phyloP scores from a whole-genome alignment of 768 basidiomycete genomes.

The Lactarius quietus region DNA sequence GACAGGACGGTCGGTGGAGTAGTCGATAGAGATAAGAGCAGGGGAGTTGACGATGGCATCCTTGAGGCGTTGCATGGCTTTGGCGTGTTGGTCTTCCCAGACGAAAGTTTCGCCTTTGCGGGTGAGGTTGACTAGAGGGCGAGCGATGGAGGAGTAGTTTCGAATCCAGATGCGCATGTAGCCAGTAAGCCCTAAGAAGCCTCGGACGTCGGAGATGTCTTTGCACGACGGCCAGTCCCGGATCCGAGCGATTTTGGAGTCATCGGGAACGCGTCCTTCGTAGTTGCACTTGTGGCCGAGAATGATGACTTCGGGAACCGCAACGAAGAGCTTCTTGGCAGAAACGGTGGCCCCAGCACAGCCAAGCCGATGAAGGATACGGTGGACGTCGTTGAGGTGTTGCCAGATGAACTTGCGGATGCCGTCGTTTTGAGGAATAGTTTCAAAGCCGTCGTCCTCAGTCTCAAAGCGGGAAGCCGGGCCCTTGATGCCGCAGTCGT shows the following conservation, averaged over 20 bases:
- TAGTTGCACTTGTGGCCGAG: slow-evolving; percentile 36
- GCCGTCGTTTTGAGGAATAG: neutral
- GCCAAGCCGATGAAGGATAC: neutral
- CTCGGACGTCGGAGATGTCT: slow-evolving; percentile 28
- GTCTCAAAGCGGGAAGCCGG: too few relatives aligned
- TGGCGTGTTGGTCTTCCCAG: too few relatives aligned
- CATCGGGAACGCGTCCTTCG: slow-evolving; percentile 34
- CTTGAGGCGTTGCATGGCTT: too few relatives aligned
- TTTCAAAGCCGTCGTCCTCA: neutral
- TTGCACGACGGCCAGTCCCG: slow-evolving; percentile 27
- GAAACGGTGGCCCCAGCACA: neutral
- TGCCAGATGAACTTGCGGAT: neutral
- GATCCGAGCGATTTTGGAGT: slow-evolving; percentile 30
- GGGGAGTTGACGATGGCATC: too few relatives aligned
- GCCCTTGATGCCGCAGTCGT: too few relatives aligned
- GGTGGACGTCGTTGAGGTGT: neutral
- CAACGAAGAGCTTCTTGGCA: neutral
- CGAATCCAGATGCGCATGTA: too few relatives aligned
- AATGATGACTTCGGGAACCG: slow-evolving; percentile 34
- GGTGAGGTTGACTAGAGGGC: too few relatives aligned
- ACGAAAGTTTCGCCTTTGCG: too few relatives aligned
- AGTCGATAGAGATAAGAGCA: too few relatives aligned
- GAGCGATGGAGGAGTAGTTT: too few relatives aligned
- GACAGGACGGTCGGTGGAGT: too few relatives aligned
- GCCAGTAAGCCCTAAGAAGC: too few relatives aligned